These are phyloP conservation scores for Rubus parviflorus DNA, from an alignment of 306 rosid genomes.

Conservation along the genomic window DNA sequence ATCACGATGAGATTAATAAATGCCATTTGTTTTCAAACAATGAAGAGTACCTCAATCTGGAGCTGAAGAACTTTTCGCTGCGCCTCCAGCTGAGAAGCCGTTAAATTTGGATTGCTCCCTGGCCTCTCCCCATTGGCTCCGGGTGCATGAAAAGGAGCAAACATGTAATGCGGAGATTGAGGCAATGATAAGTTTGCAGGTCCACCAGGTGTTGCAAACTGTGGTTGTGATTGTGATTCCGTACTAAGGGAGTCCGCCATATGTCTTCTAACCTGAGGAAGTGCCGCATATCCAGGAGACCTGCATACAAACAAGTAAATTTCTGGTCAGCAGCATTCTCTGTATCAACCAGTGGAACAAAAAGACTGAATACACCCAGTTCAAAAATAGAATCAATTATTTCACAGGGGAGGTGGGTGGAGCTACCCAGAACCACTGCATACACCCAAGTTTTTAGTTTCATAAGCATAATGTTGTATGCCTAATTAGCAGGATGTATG, in stretches of 20 bases:
- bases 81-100: constrained; percentile 55
- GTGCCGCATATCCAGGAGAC: constrained; percentile 57
- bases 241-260: constrained; percentile 32
- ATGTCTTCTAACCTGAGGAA: constrained; percentile 51
- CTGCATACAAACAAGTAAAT: constrained; percentile 39
- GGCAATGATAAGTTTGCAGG: constrained; percentile 47
- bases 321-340: neutral
- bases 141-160: constrained; percentile 46
- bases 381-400: neutral
- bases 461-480: neutral
- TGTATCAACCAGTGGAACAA: neutral
- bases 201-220: constrained; percentile 48
- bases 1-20: neutral
- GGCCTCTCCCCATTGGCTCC: constrained; percentile 42
- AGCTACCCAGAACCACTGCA: neutral
- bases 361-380: neutral
- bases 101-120: constrained; percentile 39
- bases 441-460: neutral
- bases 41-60: constrained; percentile 68
- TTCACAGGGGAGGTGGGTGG: neutral
- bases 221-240: constrained; percentile 38
- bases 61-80: constrained; percentile 51
- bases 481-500: neutral
- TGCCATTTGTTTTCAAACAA: neutral
- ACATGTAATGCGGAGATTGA: constrained; percentile 40